These are phyloP conservation scores for Choanephora cucurbitarum DNA, from an alignment of 371 early-diverging fungal genomes.

Conservation along the genomic window DNA sequence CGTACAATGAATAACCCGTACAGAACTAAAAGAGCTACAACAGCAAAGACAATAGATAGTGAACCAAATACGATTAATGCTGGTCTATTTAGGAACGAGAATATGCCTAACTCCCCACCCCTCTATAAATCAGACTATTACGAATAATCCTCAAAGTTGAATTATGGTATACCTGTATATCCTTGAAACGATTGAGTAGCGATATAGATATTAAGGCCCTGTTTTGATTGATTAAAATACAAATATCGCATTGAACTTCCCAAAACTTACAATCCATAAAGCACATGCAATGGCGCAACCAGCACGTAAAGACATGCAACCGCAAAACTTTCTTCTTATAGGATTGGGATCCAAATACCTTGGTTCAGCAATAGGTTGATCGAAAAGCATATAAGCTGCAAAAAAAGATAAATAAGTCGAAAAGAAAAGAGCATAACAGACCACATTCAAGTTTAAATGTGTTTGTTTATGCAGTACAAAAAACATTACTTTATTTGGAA, in stretches of 20 bases:
- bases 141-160: background rate
- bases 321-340: conserved; percentile 21
- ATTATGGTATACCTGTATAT: conserved; percentile 13
- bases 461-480: conserved; percentile 4
- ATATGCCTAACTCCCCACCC: conserved; percentile 21
- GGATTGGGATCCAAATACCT: conserved; percentile 7
- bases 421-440: background rate
- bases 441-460: background rate
- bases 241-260: background rate
- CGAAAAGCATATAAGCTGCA: background rate
- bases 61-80: conserved; percentile 19
- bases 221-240: background rate
- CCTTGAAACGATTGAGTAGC: conserved; percentile 19
- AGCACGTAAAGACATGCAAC: conserved; percentile 33
- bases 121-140: background rate
- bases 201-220: conserved; percentile 25
- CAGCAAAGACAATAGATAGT: conserved; percentile 22
- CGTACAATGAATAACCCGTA: conserved; percentile 25
- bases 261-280: conserved; percentile 29
- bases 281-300: conserved; percentile 29
- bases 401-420: conserved; percentile 1
- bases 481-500: conserved; percentile 22
- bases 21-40: conserved; percentile 16
- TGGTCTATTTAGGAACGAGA: conserved; percentile 22
- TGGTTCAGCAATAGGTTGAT: conserved; percentile 1